Evolutionary conservation across 75 land plant species (phyloP).

Genomic region (Selaginella moellendorffii): DNA sequence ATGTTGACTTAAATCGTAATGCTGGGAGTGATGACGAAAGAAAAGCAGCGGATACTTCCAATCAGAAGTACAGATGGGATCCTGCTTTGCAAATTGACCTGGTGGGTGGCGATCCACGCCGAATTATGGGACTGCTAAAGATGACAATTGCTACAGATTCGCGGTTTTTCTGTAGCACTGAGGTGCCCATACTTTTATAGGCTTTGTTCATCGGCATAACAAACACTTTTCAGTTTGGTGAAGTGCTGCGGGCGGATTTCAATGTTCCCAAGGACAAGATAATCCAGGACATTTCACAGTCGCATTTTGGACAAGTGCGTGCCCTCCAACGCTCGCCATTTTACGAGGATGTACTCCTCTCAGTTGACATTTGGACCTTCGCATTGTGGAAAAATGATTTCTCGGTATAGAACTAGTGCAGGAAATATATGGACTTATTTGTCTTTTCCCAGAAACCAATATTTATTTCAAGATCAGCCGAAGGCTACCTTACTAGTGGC

Average conservation of each 20-base stretch:
- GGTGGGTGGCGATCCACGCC: slow-evolving; percentile 5
- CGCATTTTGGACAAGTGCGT: slow-evolving; percentile 28
- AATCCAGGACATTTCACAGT: slow-evolving; percentile 9
- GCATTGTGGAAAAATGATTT: slow-evolving; percentile 27
- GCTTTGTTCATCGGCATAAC: background rate
- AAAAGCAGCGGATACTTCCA: slow-evolving; percentile 17
- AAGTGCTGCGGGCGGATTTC: slow-evolving; percentile 19
- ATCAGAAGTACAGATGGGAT: slow-evolving; percentile 22
- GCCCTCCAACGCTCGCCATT: slow-evolving; percentile 23
- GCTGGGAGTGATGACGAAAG: slow-evolving; percentile 14
- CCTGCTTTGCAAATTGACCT: slow-evolving; percentile 19
- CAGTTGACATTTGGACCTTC: slow-evolving; percentile 29
- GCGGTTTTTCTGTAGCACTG: slow-evolving; percentile 18
- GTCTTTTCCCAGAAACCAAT: slow-evolving; percentile 24
- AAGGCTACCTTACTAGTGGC: slow-evolving; percentile 25
- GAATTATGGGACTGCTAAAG: slow-evolving; percentile 21
- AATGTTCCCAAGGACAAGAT: slow-evolving; percentile 11
- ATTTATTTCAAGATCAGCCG: slow-evolving; percentile 28
- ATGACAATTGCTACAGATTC: slow-evolving; percentile 10
- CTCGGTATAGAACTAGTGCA: slow-evolving; percentile 12
- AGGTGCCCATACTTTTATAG: slow-evolving; percentile 11
- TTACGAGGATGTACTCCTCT: slow-evolving; percentile 20
- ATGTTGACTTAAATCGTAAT: slow-evolving; percentile 11
- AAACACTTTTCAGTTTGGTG: slow-evolving; percentile 18
- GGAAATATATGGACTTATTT: background rate